Evolutionary conservation across 2,329 filamentous ascomycete genomes (phyloP), one percentile per base, ranked within the genome.

Genomic region (Metarhizium anisopliae): DNA sequence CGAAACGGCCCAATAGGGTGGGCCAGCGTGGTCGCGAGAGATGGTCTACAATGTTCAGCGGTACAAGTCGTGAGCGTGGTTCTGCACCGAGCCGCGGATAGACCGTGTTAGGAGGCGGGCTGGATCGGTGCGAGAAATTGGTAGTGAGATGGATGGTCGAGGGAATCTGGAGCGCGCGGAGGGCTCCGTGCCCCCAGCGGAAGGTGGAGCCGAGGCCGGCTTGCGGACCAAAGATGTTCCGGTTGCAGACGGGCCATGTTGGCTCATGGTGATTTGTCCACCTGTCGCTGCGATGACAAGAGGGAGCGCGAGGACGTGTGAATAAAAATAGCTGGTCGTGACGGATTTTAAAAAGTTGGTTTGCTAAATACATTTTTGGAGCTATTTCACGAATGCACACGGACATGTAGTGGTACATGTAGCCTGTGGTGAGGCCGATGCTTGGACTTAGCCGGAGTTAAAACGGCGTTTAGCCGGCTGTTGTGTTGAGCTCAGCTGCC

Each of bases 81-180:
- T 38, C 53, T 51, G 36, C 49, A 38, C 20, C 43, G 51, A 32
- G 58, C 53, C 51, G 60, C 55, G 57, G 67, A 64, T 67, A 64
- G 62, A 59, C 55, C 62, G 60, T 72, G 71, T 71, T 74, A 73
- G 68, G 67, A 59, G 59, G 60, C 56, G 59, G 59, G 63, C 63
- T 67, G 64, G 65, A 65, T 63, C 65, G 63, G 67, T 62, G 62
- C 20, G 64, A 61, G 69, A 73, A 74, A 74, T 71, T 74, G 71
- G 62, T 73, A 73, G 72, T 73, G 72, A 61, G 62, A 67, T 66
- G 67, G 25, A 67, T 66, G 64, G 57, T 67, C 32, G 32, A 67
- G 62, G 64, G 60, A 56, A 57, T 47, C 18, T 40, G 56, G 43
- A 38, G 25, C 57, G 32, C 7, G 32, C 5, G 32, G 32, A 30